Conservation (phyloP, 176 grass and related monocot genomes). For the Oryza meyeriana region DNA sequence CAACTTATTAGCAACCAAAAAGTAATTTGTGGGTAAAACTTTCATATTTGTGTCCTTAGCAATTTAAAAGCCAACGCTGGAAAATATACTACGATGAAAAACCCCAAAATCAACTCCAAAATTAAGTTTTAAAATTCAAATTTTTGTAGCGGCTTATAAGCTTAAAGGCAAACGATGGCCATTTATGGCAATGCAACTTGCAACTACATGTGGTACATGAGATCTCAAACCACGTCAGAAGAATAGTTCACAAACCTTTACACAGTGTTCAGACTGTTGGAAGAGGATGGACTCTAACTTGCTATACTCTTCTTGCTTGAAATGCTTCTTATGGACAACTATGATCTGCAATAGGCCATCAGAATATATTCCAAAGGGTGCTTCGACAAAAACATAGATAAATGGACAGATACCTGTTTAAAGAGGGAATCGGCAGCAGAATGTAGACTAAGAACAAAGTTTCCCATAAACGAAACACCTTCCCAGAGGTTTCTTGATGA, state of each 20-base stretch:
- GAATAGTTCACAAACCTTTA: conserved; percentile 45
- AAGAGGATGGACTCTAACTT: conserved; percentile 60
- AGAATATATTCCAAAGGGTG: conserved; percentile 5
- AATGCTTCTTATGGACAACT: conserved; percentile 72
- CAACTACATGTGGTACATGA: neutral
- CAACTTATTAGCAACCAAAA: no score
- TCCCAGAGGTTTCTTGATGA: conserved; percentile 78
- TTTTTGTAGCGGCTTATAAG: no score
- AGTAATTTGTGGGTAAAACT: no score
- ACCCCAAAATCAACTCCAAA: no score
- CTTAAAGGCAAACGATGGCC: no score
- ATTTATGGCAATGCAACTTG: neutral
- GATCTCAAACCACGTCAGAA: conserved; percentile 1
- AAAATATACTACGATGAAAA: no score
- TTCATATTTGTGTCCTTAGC: no score
- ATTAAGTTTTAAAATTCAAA: no score
- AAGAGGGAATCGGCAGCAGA: conserved; percentile 77
- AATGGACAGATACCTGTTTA: conserved; percentile 61
- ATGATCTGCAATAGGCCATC: conserved; percentile 63
- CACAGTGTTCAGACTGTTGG: conserved; percentile 31
- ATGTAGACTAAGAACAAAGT: conserved; percentile 51
- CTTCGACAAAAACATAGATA: conserved; percentile 21
- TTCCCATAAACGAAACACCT: conserved; percentile 36
- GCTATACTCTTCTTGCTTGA: conserved; percentile 48
- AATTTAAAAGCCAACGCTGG: no score